Evolutionary conservation across 768 basidiomycete species (phyloP), one percentile per base, ranked within the genome.

Genomic region (Lenzites betulinus): DNA sequence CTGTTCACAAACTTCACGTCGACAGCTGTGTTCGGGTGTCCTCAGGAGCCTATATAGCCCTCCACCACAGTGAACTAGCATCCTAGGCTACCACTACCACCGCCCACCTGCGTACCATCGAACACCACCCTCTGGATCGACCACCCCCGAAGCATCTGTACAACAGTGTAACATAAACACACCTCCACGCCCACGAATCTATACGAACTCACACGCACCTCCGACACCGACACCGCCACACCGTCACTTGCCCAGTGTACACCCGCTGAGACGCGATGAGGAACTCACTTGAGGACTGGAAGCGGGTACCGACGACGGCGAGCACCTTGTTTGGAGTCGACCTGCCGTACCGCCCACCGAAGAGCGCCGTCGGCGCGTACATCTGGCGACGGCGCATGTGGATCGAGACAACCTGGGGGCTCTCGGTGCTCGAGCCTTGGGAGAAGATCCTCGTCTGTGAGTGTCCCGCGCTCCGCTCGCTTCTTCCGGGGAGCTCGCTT

Each of bases 341-440:
- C 26, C 46, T 70, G n/a, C 64, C 73, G 43, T 73, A 72, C 60
- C 68, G 62, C 28, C 67, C 73, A 18, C 71, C 73, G 7, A 63
- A 55, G 20, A 64, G 55, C 56, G 15, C 59, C 7, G 8, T 67
- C 43, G 67, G 64, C 11, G 63, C 60, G 23, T 67, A 67, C 63
- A 55, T 86, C 49, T 86, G 86, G 85, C 78, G 77, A 15, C 75
- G 77, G 70, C 76, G 83, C 61, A 70, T 87, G 52, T 77, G 81
- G 75, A 70, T 89, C 35, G 86, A 87, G 69, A 74, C 79, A 2
- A 86, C 85, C 0, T 83, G 85, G 60, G 87, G 78, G 7, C 73
- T 88, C 41, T 77, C 79, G 28, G 79, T 88, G 66, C 72, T 88
- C 58, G 86, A 90, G 69, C 79, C 83, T 59, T 88, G 87, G 88